These are phyloP conservation scores for Penicillium sp. DNA, from an alignment of 2,329 filamentous ascomycete species.

Conservation along the genomic window DNA sequence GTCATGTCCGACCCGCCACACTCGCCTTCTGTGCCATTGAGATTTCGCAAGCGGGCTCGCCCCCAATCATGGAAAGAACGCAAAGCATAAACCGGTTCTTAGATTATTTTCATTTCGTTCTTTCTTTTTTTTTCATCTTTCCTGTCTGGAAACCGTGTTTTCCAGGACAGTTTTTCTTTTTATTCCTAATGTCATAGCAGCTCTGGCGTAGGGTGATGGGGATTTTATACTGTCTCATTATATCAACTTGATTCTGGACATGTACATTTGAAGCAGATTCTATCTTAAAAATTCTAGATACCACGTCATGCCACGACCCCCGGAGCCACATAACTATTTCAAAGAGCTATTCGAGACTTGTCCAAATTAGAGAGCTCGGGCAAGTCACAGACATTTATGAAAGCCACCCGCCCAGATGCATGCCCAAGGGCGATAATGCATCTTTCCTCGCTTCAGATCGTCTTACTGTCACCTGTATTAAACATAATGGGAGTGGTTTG, in stretches of 20 bases:
- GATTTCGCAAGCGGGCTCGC: constrained; percentile 12
- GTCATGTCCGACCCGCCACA: constrained; percentile 24
- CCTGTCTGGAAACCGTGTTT: neutral
- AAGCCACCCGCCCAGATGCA: too few species aligned
- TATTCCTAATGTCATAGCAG: neutral
- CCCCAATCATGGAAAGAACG: neutral
- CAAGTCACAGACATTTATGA: too few species aligned
- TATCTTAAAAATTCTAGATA: neutral
- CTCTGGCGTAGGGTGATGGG: neutral
- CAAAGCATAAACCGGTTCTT: neutral
- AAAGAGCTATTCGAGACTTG: neutral
- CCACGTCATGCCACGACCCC: neutral
- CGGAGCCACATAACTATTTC: neutral
- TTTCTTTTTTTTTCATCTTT: neutral
- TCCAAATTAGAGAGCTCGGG: too few species aligned
- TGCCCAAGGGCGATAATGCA: too few species aligned
- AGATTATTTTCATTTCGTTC: neutral
- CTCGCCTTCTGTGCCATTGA: constrained; percentile 10
- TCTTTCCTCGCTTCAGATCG: too few species aligned
- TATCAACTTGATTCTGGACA: neutral
- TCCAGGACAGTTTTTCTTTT: neutral
- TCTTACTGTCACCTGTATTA: too few species aligned
- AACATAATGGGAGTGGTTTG: too few species aligned
- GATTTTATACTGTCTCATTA: neutral
- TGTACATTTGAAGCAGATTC: neutral